Evolutionary conservation across 2,329 filamentous ascomycete genomes (phyloP), one percentile per base, ranked within the genome.

Genomic region (Chalaropsis ovoidea): DNA sequence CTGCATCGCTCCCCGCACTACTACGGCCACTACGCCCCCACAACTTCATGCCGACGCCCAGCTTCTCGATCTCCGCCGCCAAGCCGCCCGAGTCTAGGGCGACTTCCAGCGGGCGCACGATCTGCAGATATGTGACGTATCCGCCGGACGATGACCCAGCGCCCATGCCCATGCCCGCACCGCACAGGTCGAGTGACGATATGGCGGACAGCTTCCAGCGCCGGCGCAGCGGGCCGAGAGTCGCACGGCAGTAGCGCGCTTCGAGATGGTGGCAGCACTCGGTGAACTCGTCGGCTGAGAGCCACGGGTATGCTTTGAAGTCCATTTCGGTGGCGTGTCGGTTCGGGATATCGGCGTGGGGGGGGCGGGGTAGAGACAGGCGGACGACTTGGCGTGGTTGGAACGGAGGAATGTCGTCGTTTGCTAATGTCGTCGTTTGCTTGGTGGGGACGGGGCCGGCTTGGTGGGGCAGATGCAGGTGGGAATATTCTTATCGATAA

Each of bases 241-340:
- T 83, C 64, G 81, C 83, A 71, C 78, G 81, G 66, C 81, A 78
- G 73, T 86, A 87, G 68, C 74, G 78, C 45, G 79, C 77, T 68
- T 86, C 84, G 24, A 87, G 77, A 65, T 81, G 77, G 70, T 86
- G 82, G 73, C 87, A 89, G 65, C 80, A 82, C 71, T 84, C 80
- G 64, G 81, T 75, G 69, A 90, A 90, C 71, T 89, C 86, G 49
- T 83, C 79, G 11, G 75, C 71, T 11, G 75, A 81, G 35, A 90
- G 78, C 67, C 81, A 82, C 6, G 87, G 87, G 71, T 86, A 90
- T 62, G 78, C 75, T 67, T 74, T 70, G 70, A 83, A 80, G 13
- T 76, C 76, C 74, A 76, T 76, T 24, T 22, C 1, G 43, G 41
- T 13, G 43, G 61, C 24, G 8, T 24, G 17, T 19, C 49, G 61